Conservation (phyloP, 192 early-diverging fungal species). For the Neocallimastix lanati region DNA sequence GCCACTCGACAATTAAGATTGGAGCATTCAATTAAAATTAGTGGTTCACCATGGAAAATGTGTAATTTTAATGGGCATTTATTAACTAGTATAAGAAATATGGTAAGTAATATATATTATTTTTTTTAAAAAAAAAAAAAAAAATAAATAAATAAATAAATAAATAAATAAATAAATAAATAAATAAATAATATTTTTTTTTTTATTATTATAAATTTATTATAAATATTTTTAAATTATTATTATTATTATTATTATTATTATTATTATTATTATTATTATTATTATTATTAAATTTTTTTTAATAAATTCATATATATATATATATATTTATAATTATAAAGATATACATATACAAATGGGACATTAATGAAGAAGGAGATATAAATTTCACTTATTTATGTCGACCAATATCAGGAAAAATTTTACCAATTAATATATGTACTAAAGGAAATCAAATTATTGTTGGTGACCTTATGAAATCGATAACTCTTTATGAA, state of each 20-base stretch:
- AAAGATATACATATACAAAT: not conserved
- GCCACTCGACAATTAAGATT: slow-evolving; percentile 24
- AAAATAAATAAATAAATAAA: too few relatives aligned
- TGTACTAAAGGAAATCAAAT: slow-evolving; percentile 45
- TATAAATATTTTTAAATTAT: too few relatives aligned
- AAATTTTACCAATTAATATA: slow-evolving; percentile 35
- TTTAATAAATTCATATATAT: too few relatives aligned
- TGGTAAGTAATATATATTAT: too few relatives aligned
- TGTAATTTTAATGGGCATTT: slow-evolving; percentile 50
- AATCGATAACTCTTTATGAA: slow-evolving; percentile 37
- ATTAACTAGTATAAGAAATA: slow-evolving; percentile 45
- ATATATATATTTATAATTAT: not conserved
- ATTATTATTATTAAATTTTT: not conserved
- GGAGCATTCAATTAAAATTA: slow-evolving; percentile 10
- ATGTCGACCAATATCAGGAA: slow-evolving; percentile 18
- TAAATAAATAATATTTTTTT: too few relatives aligned
- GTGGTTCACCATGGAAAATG: slow-evolving; percentile 33
- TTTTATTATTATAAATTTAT: too few relatives aligned
- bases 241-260: slow-evolving; percentile 11
- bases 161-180: too few relatives aligned
- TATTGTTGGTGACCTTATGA: slow-evolving; percentile 67
- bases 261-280: not conserved
- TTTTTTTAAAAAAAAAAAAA: too few relatives aligned
- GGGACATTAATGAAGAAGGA: slow-evolving; percentile 5
- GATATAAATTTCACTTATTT: slow-evolving; percentile 8